phyloP scores from a whole-genome alignment of 2,329 filamentous ascomycete genomes.

The Pezicula neosporulosa region DNA sequence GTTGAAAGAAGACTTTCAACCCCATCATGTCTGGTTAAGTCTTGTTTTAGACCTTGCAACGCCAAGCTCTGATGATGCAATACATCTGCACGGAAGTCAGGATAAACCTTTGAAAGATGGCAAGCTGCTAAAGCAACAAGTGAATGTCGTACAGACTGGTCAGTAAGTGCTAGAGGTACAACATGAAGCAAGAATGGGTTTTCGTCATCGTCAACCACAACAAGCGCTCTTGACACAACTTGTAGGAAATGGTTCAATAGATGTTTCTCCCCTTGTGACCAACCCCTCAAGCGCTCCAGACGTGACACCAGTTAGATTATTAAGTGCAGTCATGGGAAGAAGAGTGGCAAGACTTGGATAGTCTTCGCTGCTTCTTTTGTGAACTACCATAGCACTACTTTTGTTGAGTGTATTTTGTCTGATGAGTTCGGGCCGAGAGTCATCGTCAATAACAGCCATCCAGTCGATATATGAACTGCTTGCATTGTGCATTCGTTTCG shows the following conservation, averaged over 20 bases:
- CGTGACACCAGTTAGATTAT: background rate
- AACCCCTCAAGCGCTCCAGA: background rate
- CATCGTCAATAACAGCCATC: constrained; percentile 2
- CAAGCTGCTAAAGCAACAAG: constrained; percentile 2
- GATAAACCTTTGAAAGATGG: constrained; percentile 6
- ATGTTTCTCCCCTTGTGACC: constrained; percentile 1
- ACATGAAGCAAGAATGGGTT: constrained; percentile 3
- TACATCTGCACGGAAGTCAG: constrained; percentile 1
- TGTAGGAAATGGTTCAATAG: constrained; percentile 5
- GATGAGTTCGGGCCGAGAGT: background rate
- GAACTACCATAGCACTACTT: background rate
- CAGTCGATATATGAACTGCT: background rate
- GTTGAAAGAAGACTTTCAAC: background rate
- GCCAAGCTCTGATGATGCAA: constrained; percentile 3
- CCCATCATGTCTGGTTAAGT: background rate
- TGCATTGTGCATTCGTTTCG: background rate
- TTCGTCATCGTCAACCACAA: constrained; percentile 3
- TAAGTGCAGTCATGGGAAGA: background rate
- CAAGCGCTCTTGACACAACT: constrained; percentile 1
- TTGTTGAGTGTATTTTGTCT: constrained; percentile 1
- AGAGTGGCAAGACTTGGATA: background rate
- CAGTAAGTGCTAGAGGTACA: constrained; percentile 2
- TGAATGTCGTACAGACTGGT: constrained; percentile 1
- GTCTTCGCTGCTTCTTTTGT: background rate
- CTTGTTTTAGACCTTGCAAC: constrained; percentile 1